Evolutionary conservation across 208 protist species (phyloP).

Genomic region (Borovskyia barvae): DNA sequence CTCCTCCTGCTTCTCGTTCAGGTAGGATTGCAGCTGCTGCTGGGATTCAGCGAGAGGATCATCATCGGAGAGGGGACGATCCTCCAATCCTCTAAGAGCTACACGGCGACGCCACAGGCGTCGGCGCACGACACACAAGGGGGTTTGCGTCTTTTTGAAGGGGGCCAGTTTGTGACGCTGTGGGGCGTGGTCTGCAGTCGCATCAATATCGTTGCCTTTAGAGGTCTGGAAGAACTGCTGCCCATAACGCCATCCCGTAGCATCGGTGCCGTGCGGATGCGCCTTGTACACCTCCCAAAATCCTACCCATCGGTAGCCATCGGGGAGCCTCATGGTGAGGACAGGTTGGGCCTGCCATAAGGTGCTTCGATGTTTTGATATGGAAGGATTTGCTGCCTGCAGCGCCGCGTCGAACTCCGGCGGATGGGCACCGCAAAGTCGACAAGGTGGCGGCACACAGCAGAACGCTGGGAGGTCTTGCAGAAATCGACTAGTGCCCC

Average conservation of each 20-base stretch:
- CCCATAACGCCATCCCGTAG: conserved; percentile 54
- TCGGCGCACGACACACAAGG: conserved; percentile 41
- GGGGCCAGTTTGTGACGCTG: conserved; percentile 2
- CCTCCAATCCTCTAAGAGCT: conserved; percentile 10
- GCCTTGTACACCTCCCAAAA: conserved; percentile 44
- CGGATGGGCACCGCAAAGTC: conserved; percentile 18
- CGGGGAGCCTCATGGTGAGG: conserved; percentile 26
- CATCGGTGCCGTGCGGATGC: conserved; percentile 42
- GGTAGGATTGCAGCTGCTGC: conserved; percentile 19
- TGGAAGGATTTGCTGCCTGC: conserved; percentile 1
- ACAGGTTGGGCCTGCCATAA: conserved; percentile 8
- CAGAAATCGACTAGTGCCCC: conserved; percentile 45
- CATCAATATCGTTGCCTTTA: conserved; percentile 1
- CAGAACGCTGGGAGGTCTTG: conserved; percentile 50
- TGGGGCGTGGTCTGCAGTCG: background rate
- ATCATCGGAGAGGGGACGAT: conserved; percentile 4
- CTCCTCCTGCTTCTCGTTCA: conserved; percentile 39
- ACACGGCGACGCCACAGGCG: conserved; percentile 50
- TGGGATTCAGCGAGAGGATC: conserved; percentile 8
- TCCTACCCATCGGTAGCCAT: conserved; percentile 44
- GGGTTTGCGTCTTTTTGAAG: conserved; percentile 50
- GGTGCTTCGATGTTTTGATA: background rate
- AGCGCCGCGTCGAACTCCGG: conserved; percentile 20
- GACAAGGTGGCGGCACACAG: conserved; percentile 10
- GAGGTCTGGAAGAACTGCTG: conserved; percentile 18